Evolutionary conservation across 1,284 basidiomycete species (phyloP), one percentile per base, ranked within the genome.

Genomic region (Naganishia liquefaciens): DNA sequence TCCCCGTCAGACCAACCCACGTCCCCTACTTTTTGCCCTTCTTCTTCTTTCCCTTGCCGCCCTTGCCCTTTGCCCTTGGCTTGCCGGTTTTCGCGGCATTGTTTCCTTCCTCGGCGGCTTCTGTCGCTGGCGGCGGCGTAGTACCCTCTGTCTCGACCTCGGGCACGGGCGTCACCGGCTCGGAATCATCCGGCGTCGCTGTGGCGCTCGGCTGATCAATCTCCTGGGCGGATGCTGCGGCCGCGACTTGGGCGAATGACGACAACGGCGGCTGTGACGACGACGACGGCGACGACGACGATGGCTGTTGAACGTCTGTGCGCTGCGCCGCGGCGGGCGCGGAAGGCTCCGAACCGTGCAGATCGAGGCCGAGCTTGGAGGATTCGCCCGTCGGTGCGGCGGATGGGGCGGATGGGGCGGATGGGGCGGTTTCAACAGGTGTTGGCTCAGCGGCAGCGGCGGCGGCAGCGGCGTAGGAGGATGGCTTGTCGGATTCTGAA

Each of bases 341-440:
- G 17, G 54, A 11, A 9, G 46, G 23, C 30, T 46, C 27, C 11
- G 19, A 10, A 10, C 57, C 57, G 21, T 60, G 46, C 5, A 60
- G 33, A 49, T 60, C 33, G n/a, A 60, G 57, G 33, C 57, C 57
- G 37, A 60, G 57, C 23, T 60, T 60, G 17, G 57, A 60, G 10
- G 33, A 37, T 37, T 1, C 33, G 10, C 13, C 33, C 13, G 33
- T 37, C 33, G 33, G 33, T 37, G 33, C 13, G 33, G 13, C 33
- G 33, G 33, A n/a, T n/a, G n/a, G n/a, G n/a, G n/a, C n/a, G n/a
- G n/a, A n/a, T n/a, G n/a, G n/a, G n/a, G n/a, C n/a, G n/a, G n/a
- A n/a, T 9, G 46, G 43, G 25, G 39, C 46, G 30, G 28, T 17
- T 2, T 33, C 33, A 21, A 15, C 23, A 17, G 13, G 2, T 25